Evolutionary conservation across 2,329 filamentous ascomycete genomes (phyloP), one percentile per base, ranked within the genome.

Genomic region (Curvularia eragrostidis): DNA sequence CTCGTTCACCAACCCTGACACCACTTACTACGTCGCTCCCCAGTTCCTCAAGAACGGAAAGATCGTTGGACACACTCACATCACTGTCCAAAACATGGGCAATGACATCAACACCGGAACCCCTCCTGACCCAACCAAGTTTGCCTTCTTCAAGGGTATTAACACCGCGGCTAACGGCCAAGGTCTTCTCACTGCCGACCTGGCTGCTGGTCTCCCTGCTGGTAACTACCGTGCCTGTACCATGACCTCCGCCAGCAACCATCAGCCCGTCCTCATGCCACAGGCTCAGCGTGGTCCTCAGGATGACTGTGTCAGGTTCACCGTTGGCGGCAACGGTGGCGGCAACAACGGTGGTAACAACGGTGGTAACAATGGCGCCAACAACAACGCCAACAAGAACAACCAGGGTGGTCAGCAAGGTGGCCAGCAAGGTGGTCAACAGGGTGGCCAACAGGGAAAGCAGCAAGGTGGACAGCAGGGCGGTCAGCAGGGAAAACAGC

Each of bases 61-160:
- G 1, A 63, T 83, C 38, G 66, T 81, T 54, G 82, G 82, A 1
- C 82, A 84, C 64, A 80, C 77, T 39, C 82, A 84, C 66, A 78
- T 86, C 58, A 83, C 82, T 5, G 77, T 85, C 19, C 84, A 87
- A 66, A 76, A 81, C 39, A 69, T 85, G 38, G 72, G 72, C 13
- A 69, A 70, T 32, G 63, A 75, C 32, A 54, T 78, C 41, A 77
- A 76, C 41, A 70, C 77, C 1, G 67, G 59, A 0, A 69, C 67
- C 5, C 74, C 81, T 53, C 69, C 77, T 42, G 66, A 80, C 57
- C 64, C 81, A n/a, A n/a, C 46, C 65, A 79, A 9, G 75, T 76
- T 85, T 68, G 81, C 76, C 23, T 86, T 84, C 74, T 86, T 86
- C 79, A 85, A 85, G 75, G 84, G 84, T 56, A 80, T 86, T 67